These are phyloP conservation scores for Pinus taeda DNA, from an alignment of 75 land plant genomes.

Conservation along the genomic window DNA sequence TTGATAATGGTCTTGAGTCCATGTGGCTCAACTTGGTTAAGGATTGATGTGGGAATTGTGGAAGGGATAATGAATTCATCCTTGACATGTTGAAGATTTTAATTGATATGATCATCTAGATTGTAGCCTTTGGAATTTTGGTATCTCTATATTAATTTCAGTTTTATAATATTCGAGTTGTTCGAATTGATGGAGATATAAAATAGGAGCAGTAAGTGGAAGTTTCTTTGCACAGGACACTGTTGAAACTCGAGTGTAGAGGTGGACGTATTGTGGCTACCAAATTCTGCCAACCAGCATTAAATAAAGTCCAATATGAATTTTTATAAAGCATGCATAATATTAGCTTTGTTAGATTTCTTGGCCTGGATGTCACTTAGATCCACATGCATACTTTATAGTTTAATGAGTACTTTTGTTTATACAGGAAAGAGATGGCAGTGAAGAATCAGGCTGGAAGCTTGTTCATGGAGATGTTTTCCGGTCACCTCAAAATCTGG, in stretches of 20 bases:
- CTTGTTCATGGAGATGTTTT: constrained; percentile 45
- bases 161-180: neutral
- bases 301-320: neutral
- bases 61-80: neutral
- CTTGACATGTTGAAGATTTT: neutral
- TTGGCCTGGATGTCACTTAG: neutral
- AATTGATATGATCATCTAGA: neutral
- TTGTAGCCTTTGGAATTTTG: neutral
- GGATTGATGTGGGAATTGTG: neutral
- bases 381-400: neutral
- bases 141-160: neutral
- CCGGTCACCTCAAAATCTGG: constrained; percentile 22
- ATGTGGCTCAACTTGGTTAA: neutral
- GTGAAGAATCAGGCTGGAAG: constrained; percentile 43
- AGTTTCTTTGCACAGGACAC: neutral
- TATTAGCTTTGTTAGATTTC: constrained; percentile 5
- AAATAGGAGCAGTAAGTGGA: neutral
- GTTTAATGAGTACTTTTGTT: constrained; percentile 6
- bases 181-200: neutral
- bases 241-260: neutral
- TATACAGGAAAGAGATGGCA: constrained; percentile 31
- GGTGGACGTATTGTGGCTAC: neutral
- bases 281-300: neutral
- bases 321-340: neutral
- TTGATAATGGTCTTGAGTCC: neutral